Evolutionary conservation across 306 rosid species (phyloP).

Genomic region (Quercus berberidifolia): DNA sequence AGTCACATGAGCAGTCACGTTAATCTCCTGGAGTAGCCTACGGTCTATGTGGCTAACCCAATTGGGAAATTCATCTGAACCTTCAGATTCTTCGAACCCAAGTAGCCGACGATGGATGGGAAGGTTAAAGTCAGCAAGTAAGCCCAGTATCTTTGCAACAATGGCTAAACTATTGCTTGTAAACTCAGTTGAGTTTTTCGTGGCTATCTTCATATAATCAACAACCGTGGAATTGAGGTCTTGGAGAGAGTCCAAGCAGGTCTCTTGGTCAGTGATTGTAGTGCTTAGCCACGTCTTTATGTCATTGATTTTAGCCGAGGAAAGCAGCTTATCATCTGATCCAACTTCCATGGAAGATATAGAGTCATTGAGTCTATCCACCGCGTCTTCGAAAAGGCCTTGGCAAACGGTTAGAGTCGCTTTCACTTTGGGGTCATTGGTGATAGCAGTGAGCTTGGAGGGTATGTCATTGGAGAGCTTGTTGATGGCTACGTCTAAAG

Average conservation of each 20-base stretch:
- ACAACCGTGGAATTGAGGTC: slow-evolving; percentile 52
- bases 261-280: slow-evolving; percentile 68
- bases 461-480: slow-evolving; percentile 34
- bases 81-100: slow-evolving; percentile 3
- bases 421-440: slow-evolving; percentile 10
- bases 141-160: slow-evolving; percentile 44
- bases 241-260: slow-evolving; percentile 65
- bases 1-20: slow-evolving; percentile 23
- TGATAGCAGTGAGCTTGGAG: slow-evolving; percentile 4
- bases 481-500: slow-evolving; percentile 56
- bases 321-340: slow-evolving; percentile 11
- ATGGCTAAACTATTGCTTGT: slow-evolving; percentile 84
- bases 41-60: slow-evolving; percentile 72
- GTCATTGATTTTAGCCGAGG: slow-evolving; percentile 38
- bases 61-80: slow-evolving; percentile 37
- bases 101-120: slow-evolving; percentile 62
- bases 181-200: slow-evolving; percentile 69
- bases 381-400: slow-evolving; percentile 46
- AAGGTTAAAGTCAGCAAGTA: slow-evolving; percentile 34
- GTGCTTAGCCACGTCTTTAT: slow-evolving; percentile 75
- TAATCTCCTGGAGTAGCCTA: slow-evolving; percentile 44
- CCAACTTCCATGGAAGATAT: slow-evolving; percentile 32
- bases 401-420: slow-evolving; percentile 43
- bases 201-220: slow-evolving; percentile 12
- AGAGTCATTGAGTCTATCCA: slow-evolving; percentile 64